These are phyloP conservation scores for Metschnikowia sp. DNA, from an alignment of 805 yeast genomes.

Conservation along the genomic window DNA sequence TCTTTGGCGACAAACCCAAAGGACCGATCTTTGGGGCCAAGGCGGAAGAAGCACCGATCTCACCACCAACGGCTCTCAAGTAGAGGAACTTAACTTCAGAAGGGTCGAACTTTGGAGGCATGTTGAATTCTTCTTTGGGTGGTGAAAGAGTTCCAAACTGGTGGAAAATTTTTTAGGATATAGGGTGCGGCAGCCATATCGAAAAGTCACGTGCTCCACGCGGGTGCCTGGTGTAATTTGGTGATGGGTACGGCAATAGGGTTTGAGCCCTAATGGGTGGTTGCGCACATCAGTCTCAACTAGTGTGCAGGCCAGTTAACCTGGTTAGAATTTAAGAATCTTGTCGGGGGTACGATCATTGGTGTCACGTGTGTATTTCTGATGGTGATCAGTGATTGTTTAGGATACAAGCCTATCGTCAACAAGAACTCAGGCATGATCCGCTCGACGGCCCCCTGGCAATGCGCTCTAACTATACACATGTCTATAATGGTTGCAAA, in stretches of 20 bases:
- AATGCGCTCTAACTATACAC: no score
- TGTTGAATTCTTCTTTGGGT: conserved; percentile 28
- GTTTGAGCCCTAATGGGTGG: conserved; percentile 18
- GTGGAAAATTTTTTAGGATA: conserved; percentile 15
- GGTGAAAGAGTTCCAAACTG: conserved; percentile 10
- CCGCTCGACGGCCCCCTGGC: no score
- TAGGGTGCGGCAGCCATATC: conserved; percentile 11
- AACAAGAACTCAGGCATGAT: no score
- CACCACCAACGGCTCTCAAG: conserved; percentile 99
- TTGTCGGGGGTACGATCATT: no score
- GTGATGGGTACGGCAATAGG: conserved; percentile 13
- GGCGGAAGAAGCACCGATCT: conserved; percentile 99
- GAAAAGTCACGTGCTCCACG: conserved; percentile 13
- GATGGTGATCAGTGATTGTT: no score
- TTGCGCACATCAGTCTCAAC: neutral
- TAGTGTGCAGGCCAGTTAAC: no score
- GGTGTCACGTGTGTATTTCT: no score
- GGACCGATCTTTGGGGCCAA: conserved; percentile 99
- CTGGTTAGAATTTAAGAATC: no score
- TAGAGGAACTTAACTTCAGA: conserved; percentile 96
- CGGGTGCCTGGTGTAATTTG: neutral
- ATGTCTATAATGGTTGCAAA: neutral
- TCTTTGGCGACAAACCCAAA: conserved; percentile 99
- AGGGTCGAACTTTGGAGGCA: conserved; percentile 99
- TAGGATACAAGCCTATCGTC: no score